These are phyloP conservation scores for Stylonectria norvegica DNA, from an alignment of 2,329 filamentous ascomycete species.

Conservation along the genomic window DNA sequence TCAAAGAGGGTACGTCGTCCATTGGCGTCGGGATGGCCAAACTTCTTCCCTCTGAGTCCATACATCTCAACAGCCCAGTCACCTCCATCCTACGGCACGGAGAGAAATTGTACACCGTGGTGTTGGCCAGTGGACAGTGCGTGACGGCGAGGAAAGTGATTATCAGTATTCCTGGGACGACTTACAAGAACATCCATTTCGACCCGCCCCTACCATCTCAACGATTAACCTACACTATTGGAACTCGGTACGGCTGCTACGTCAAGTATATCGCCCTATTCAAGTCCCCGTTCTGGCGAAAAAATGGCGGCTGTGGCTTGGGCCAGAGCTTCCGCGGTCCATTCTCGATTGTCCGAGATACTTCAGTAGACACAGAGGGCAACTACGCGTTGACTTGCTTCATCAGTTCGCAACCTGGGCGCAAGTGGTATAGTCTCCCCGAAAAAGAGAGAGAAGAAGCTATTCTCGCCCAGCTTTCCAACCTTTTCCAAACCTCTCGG, in stretches of 20 bases:
- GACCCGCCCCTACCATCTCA: conserved; percentile 3
- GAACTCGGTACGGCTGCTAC: conserved; percentile 10
- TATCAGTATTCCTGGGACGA: conserved; percentile 5
- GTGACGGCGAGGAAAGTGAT: conserved; percentile 8
- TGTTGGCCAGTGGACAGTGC: not conserved
- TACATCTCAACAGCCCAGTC: conserved; percentile 5
- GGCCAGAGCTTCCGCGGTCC: conserved; percentile 9
- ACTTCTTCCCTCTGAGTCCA: not conserved
- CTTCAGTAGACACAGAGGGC: conserved; percentile 2
- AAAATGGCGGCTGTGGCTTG: conserved; percentile 7
- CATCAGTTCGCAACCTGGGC: conserved; percentile 1
- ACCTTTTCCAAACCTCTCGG: conserved; percentile 3
- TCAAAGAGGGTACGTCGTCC: conserved; percentile 10
- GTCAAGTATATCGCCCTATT: conserved; percentile 13
- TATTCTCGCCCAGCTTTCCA: conserved; percentile 4
- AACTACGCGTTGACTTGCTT: conserved; percentile 10
- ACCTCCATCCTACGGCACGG: not conserved
- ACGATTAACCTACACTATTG: not conserved
- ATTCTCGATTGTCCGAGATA: conserved; percentile 7
- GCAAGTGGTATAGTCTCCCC: conserved; percentile 2
- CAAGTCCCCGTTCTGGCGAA: conserved; percentile 12
- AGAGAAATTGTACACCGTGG: conserved; percentile 1
- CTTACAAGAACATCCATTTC: conserved; percentile 7
- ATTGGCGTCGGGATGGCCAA: conserved; percentile 6
- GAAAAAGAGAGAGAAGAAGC: not conserved